Conservation (phyloP, 192 early-diverging fungal species). For the Entomortierella chlamydospora region DNA sequence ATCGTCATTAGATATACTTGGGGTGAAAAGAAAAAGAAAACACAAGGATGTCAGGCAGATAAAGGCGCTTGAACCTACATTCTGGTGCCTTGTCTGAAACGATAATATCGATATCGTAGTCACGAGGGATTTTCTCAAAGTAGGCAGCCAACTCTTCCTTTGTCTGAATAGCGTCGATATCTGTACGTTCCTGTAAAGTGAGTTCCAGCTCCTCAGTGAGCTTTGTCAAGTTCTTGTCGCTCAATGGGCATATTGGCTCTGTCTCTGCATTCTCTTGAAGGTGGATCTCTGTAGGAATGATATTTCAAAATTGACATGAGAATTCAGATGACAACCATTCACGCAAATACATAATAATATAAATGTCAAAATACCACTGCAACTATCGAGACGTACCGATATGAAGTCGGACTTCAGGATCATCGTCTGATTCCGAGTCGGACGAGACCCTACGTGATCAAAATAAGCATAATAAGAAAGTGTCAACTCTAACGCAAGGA, state of each 20-base stretch:
- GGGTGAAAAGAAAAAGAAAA: not conserved
- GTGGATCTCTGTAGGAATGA: conserved; percentile 27
- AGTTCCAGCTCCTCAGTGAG: conserved; percentile 14
- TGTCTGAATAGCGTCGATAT: conserved; percentile 32
- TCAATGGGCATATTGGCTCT: conserved; percentile 40
- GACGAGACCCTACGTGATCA: conserved; percentile 7
- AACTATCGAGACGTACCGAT: too few species aligned
- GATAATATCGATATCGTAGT: conserved; percentile 43
- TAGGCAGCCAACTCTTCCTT: conserved; percentile 30
- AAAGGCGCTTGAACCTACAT: conserved; percentile 21
- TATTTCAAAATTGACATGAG: too few species aligned
- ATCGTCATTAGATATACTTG: too few species aligned
- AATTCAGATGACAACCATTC: too few species aligned
- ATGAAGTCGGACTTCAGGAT: conserved; percentile 32
- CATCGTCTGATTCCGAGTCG: conserved; percentile 43
- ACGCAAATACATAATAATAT: too few species aligned
- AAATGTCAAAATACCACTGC: too few species aligned
- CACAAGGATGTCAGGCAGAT: too few species aligned
- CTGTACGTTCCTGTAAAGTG: conserved; percentile 17
- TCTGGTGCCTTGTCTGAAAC: conserved; percentile 14
- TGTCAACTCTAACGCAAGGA: too few species aligned
- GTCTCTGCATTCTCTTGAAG: conserved; percentile 35
- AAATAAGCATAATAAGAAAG: not conserved
- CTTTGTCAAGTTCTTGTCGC: conserved; percentile 22
- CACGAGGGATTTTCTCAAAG: conserved; percentile 34